Percentiles rank a stretch among this genome's conserved stretches.
Evolutionary conservation across 768 basidiomycete genomes (phyloP).

Genomic region (Xanthoconium purpureum): DNA sequence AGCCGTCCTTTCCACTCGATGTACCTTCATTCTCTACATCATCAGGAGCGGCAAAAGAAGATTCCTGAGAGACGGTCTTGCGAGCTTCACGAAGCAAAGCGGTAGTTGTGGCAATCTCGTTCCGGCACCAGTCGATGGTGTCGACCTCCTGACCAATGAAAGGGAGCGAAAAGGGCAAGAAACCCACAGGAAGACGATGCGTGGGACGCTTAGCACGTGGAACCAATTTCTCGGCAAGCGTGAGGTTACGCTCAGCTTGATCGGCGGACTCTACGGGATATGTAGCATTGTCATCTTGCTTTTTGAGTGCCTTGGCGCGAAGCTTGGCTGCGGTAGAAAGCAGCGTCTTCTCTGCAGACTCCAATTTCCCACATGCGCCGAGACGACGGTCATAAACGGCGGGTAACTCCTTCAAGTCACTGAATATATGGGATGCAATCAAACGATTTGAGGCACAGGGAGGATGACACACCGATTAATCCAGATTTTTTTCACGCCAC

Average conservation of each 20-base stretch:
- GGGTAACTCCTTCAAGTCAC: conserved; percentile 85
- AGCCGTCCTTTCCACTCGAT: conserved; percentile 5
- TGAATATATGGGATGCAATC: conserved; percentile 20
- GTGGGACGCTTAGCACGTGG: conserved; percentile 73
- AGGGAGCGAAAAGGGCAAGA: conserved; percentile 54
- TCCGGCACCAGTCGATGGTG: conserved; percentile 84
- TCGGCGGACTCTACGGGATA: conserved; percentile 18
- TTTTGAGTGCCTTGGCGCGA: conserved; percentile 53
- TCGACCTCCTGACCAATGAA: conserved; percentile 88
- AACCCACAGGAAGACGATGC: conserved; percentile 60
- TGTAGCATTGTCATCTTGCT: conserved; percentile 31
- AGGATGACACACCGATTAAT: conserved; percentile 62
- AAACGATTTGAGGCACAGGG: neutral
- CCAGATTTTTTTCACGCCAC: conserved; percentile 90
- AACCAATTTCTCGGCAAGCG: conserved; percentile 53
- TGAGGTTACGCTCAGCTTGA: conserved; percentile 28
- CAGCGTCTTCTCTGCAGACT: conserved; percentile 78
- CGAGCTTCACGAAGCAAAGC: conserved; percentile 51
- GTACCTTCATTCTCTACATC: conserved; percentile 14
- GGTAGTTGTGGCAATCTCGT: conserved; percentile 63
- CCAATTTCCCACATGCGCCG: conserved; percentile 73
- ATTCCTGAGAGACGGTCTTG: conserved; percentile 20
- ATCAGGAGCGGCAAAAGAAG: conserved; percentile 22
- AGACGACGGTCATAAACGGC: conserved; percentile 75
- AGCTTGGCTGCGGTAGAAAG: conserved; percentile 74